These are phyloP conservation scores for Penicillium concentricum DNA, from an alignment of 2,329 filamentous ascomycete species.

Conservation along the genomic window DNA sequence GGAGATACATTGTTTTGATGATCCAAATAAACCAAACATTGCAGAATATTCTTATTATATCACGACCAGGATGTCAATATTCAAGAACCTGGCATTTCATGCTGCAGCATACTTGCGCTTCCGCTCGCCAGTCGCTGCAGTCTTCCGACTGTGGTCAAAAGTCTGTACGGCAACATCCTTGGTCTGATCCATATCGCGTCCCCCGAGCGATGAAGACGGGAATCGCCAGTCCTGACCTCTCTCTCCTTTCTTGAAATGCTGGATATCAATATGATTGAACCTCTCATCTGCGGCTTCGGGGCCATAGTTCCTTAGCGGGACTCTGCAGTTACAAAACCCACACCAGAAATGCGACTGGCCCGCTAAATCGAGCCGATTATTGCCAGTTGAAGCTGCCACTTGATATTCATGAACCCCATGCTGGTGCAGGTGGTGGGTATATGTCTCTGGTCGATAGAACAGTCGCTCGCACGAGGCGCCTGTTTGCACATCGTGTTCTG, in stretches of 20 bases:
- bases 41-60: conserved; percentile 5
- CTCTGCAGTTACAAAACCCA: conserved; percentile 68
- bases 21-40: not conserved
- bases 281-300: conserved; percentile 60
- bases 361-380: conserved; percentile 63
- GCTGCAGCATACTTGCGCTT: conserved; percentile 15
- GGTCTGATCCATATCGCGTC: not conserved
- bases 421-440: conserved; percentile 60
- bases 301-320: conserved; percentile 53
- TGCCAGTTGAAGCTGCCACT: conserved; percentile 42
- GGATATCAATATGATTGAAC: conserved; percentile 71
- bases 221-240: conserved; percentile 36
- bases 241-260: conserved; percentile 44
- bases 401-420: conserved; percentile 43
- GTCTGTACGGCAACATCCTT: not conserved
- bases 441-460: conserved; percentile 59
- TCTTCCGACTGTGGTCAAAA: not conserved
- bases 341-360: conserved; percentile 76
- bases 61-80: not conserved
- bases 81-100: not conserved
- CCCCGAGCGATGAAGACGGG: conserved; percentile 8
- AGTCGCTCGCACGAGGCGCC: conserved; percentile 55
- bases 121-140: not conserved
- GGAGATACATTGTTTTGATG: not conserved
- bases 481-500: conserved; percentile 37